Evolutionary conservation across 2,329 filamentous ascomycete genomes (phyloP), one percentile per base, ranked within the genome.

Genomic region (Colletotrichum destructivum): DNA sequence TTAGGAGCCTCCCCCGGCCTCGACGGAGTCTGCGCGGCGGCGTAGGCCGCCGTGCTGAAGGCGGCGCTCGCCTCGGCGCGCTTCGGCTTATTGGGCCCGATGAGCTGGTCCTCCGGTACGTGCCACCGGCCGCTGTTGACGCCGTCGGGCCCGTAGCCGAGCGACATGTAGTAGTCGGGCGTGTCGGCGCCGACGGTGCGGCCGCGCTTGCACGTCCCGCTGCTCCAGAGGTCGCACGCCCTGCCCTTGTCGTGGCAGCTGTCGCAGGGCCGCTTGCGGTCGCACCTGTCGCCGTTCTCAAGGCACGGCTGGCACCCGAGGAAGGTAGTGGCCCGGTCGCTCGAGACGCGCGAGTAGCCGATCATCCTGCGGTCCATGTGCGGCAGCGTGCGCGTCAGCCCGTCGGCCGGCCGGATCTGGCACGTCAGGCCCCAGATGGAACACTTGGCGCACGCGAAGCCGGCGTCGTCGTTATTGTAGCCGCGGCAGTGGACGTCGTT

Each of bases 241-340:
- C 65, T 40, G 1, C 65, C 73, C 23, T 68, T 44, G 9, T 62
- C 23, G 13, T 72, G 66, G 74, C 82, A 84, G 4, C 77, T 80
- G 62, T 83, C 80, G 66, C 82, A 84, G 1, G 82, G 82, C 23
- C 81, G 77, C 64, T 81, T 80, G 1, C 79, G 78, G 59, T 84
- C 82, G 69, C 82, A 84, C 11, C 40, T 56, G 3, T 61, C 42
- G 7, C 44, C 49, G 26, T 62, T 54, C 3, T 64, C 4, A 8
- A 44, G 44, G 23, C 74, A 75, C 35, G 49, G 51, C 35, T 44
- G 21, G 64, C 74, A 74, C 1, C 55, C 62, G 8, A 16, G 3
- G 59, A 74, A 69, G 11, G 38, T 44, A 26, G 59, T 62, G 3
- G 31, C 62, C 9, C 42, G 44, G 40, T 62, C 52, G 40, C 26